Evolutionary conservation across 441 rosid species (phyloP), one percentile per base, ranked within the genome.

Genomic region (Aquilaria agallochum): DNA sequence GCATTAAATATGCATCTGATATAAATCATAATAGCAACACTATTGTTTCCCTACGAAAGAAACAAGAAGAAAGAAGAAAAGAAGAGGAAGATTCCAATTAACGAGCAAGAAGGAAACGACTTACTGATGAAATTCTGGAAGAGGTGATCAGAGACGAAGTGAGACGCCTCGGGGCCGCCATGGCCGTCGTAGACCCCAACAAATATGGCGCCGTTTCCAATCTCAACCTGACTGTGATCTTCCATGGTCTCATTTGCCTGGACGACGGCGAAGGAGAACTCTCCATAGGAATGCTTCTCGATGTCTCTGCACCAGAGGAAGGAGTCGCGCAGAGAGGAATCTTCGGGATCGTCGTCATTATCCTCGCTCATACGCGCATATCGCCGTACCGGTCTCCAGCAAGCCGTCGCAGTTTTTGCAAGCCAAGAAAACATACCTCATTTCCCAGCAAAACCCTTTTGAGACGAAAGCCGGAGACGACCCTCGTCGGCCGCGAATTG

Each of bases 161-260:
- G 72, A 58, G 98, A 76, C 55, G 98, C 97, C 31, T 93, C 97
- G 12, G 95, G 90, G 15, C 98, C 98, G n/a, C 97, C 98, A 66
- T 93, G 98, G 0, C 97, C 98, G 66, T 93, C 98, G 63, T 88
- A 88, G 55, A 93, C 92, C 30, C 98, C 97, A 59, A 90, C 79
- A 67, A 93, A 90, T n/a, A 83, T 82, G 50, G 86, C 88, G 14
- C 76, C 85, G 14, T 72, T 65, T 11, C 89, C 93, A 9, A 75
- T 80, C 72, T 93, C 97, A 13, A 94, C 95, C 72, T 87, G 95
- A 67, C 94, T 83, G 31, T 94, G 89, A 73, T 94, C 98, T 53
- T 94, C 98, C 48, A 89, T 75, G 51, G 78, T 79, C 62, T 80
- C 95, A 70, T 91, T 94, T 67, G 93, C 96, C 74, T 88, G 96